Evolutionary conservation across 371 early-diverging fungal genomes (phyloP), one percentile per base, ranked within the genome.

Genomic region (Zychaea mexicana): DNA sequence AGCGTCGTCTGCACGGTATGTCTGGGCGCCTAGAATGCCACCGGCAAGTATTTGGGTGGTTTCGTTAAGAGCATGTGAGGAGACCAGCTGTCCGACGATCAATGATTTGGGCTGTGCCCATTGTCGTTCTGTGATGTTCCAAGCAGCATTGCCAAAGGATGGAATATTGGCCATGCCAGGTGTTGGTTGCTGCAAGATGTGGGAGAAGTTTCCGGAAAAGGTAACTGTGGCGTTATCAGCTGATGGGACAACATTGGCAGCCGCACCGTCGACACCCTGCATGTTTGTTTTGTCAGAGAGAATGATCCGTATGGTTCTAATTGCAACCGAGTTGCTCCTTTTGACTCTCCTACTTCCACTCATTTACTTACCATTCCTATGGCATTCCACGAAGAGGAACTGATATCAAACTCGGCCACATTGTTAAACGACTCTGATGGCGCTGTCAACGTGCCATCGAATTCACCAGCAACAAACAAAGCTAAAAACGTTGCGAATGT

Each of bases 211-310:
- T 19, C 82, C 82, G 21, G 79, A 75, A 2, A 82, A 32, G 38
- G 70, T 67, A 26, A 82, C 4, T 19, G 62, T 65, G 8, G 31
- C 36, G 17, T 68, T 65, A 28, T 68, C 64, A 6, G 52, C 31
- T 21, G 67, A 62, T 6, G 66, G 26, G 6, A 74, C 55, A 15
- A 72, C 33, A 7, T 72, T 45, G 21, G 57, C 57, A 4, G 77
- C 81, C 21, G 66, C 52, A 19, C 67, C 72, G 60, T 81, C 66
- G 2, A 70, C 54, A 31, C 77, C 76, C 73, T 81, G 42, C 42
- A 67, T 52, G n/a, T 60, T 13, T 52, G 4, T 39, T 39, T 57
- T 57, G 21, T 39, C n/a, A 15, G n/a, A n/a, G n/a, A n/a, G n/a
- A n/a, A n/a, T n/a, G n/a, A n/a, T n/a, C n/a, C n/a, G n/a, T n/a